A percentile compares a stretch with the other conserved stretches of the same genome.
phyloP scores from a whole-genome alignment of 2,329 filamentous ascomycete genomes.

The Colletotrichum sp. region DNA sequence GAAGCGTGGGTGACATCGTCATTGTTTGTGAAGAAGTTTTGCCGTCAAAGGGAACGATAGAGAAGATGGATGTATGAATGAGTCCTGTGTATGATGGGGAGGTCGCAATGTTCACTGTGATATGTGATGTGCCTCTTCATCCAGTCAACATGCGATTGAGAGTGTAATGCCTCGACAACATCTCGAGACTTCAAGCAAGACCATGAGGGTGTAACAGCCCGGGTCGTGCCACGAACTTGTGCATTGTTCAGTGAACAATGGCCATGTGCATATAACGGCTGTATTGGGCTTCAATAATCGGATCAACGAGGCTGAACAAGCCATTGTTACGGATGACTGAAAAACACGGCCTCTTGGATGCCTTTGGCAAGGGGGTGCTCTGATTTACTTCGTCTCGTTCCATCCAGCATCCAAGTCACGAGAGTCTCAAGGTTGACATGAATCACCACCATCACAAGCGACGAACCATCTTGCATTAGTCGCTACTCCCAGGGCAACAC shows the following conservation, averaged over 20 bases:
- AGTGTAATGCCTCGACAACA: not conserved
- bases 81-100: not conserved
- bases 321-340: not conserved
- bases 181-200: not conserved
- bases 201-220: not conserved
- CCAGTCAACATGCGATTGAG: not conserved
- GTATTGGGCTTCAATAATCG: not conserved
- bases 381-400: not conserved
- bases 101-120: not conserved
- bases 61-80: fast-evolving
- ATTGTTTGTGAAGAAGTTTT: not conserved
- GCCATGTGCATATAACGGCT: fast-evolving
- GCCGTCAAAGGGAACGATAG: not conserved
- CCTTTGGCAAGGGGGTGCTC: not conserved
- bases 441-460: too few relatives aligned
- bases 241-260: not conserved
- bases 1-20: not conserved
- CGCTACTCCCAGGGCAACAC: too few relatives aligned
- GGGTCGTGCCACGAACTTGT: not conserved
- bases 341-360: not conserved
- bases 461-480: too few relatives aligned
- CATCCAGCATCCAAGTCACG: too few relatives aligned
- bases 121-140: not conserved
- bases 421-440: too few relatives aligned
- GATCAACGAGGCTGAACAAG: not conserved